These are phyloP conservation scores for Aspergillus avenaceus DNA, from an alignment of 495 filamentous ascomycete species.

Conservation along the genomic window DNA sequence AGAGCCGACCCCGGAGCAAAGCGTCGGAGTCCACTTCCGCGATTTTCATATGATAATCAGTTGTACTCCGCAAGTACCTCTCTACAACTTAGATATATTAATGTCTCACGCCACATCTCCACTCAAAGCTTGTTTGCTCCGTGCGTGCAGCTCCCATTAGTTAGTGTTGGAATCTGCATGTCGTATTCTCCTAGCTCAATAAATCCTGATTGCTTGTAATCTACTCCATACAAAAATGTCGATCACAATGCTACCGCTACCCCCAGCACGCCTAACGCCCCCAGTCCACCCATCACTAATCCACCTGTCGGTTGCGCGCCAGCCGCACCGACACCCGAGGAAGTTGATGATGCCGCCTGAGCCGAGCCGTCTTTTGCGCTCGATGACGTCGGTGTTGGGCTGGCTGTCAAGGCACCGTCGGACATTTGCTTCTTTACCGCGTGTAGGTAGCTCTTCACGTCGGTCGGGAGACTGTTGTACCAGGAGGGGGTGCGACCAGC, in stretches of 20 bases:
- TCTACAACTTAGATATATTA: conserved; percentile 1
- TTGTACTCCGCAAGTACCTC: too few species aligned
- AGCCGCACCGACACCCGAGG: not conserved
- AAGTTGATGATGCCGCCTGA: not conserved
- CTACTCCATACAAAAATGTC: not conserved
- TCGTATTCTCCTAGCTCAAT: not conserved
- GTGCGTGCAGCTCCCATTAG: not conserved
- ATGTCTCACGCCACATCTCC: conserved; percentile 2
- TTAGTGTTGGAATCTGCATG: too few species aligned
- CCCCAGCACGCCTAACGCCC: conserved; percentile 7
- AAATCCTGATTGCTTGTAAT: not conserved
- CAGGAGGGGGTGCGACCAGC: conserved; percentile 29
- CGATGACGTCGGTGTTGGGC: conserved; percentile 3
- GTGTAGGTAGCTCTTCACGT: conserved; percentile 30
- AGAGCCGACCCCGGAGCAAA: not conserved
- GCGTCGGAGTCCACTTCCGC: not conserved
- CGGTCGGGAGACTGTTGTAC: conserved; percentile 25
- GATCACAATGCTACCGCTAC: conserved; percentile 2
- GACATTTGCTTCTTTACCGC: conserved; percentile 26
- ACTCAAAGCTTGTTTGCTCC: conserved; percentile 1
- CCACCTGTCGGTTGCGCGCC: conserved; percentile 2
- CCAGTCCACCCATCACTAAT: not conserved
- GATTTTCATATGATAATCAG: conserved; percentile 1
- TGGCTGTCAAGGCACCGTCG: conserved; percentile 25
- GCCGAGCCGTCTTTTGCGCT: not conserved